Conservation (phyloP, 2,329 filamentous ascomycete genomes). For the Penicillium sp. region DNA sequence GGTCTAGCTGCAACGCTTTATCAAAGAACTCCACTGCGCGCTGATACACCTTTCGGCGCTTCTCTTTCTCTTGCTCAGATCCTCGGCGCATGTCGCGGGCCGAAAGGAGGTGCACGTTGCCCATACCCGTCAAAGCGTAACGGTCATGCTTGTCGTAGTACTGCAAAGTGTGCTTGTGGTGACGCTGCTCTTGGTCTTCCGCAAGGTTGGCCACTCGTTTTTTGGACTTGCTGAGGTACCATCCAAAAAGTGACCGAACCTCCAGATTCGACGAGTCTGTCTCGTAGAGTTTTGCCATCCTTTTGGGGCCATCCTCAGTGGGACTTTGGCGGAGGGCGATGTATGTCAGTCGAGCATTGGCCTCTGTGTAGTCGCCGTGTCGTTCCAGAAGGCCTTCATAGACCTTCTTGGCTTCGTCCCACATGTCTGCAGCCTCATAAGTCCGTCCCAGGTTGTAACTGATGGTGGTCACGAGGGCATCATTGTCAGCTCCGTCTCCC, state of each 20-base stretch:
- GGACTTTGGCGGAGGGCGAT: constrained; percentile 77
- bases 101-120: constrained; percentile 81
- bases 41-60: constrained; percentile 77
- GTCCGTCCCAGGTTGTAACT: constrained; percentile 93
- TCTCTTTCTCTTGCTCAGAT: constrained; percentile 83
- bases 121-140: constrained; percentile 96
- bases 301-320: constrained; percentile 78
- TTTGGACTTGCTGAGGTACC: constrained; percentile 86
- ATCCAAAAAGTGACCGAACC: constrained; percentile 86
- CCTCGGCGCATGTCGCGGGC: constrained; percentile 93
- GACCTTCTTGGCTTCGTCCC: constrained; percentile 77
- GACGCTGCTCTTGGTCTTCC: constrained; percentile 85
- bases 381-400: constrained; percentile 81
- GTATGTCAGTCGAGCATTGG: constrained; percentile 79
- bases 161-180: constrained; percentile 94
- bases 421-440: constrained; percentile 77
- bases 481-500: constrained; percentile 71
- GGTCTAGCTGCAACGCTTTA: constrained; percentile 90
- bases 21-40: constrained; percentile 98
- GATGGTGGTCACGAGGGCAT: constrained; percentile 89
- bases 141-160: constrained; percentile 94
- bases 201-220: constrained; percentile 73
- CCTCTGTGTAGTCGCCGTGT: constrained; percentile 89
- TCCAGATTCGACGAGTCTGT: constrained; percentile 80
- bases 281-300: constrained; percentile 78